phyloP scores from a whole-genome alignment of 1,284 basidiomycete genomes.

The Porphyrellus sp. region DNA sequence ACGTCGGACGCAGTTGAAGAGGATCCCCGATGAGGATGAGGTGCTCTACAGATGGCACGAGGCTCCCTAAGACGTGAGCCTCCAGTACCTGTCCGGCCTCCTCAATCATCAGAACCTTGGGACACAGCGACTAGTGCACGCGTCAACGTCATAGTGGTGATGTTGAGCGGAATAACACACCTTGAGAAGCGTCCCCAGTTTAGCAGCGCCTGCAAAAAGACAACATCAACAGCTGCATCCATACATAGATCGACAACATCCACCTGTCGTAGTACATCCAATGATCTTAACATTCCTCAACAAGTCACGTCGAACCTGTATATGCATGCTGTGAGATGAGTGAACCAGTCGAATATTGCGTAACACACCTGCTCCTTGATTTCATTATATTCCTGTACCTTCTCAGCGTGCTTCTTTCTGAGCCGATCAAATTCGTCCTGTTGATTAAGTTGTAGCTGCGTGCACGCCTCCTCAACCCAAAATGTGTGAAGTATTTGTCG shows the following conservation, averaged over 20 bases:
- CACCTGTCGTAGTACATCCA: slow-evolving; percentile 69
- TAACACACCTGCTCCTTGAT: slow-evolving; percentile 37
- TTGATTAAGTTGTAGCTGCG: slow-evolving; percentile 33
- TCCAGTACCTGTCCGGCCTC: slow-evolving; percentile 80
- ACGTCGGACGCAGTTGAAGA: slow-evolving; percentile 61
- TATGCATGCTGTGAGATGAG: not conserved
- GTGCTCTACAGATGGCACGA: slow-evolving; percentile 61
- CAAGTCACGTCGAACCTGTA: slow-evolving; percentile 38
- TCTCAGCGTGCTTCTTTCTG: slow-evolving; percentile 32
- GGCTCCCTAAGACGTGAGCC: slow-evolving; percentile 60
- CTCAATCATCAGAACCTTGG: slow-evolving; percentile 58
- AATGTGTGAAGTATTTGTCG: slow-evolving; percentile 37
- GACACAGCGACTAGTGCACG: slow-evolving; percentile 45
- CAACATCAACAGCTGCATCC: not conserved
- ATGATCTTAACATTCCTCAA: slow-evolving; percentile 57
- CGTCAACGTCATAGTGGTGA: not conserved
- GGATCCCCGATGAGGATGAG: slow-evolving; percentile 72
- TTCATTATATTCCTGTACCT: slow-evolving; percentile 33
- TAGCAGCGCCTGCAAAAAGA: slow-evolving; percentile 54
- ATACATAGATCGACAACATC: not conserved
- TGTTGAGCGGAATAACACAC: slow-evolving; percentile 33
- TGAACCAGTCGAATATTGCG: slow-evolving; percentile 15
- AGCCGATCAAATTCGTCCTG: slow-evolving; percentile 39
- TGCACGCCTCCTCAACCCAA: slow-evolving; percentile 36
- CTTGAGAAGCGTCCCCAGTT: slow-evolving; percentile 54